These are phyloP conservation scores for Entomortierella parvispora DNA, from an alignment of 192 early-diverging fungal genomes.

Conservation along the genomic window DNA sequence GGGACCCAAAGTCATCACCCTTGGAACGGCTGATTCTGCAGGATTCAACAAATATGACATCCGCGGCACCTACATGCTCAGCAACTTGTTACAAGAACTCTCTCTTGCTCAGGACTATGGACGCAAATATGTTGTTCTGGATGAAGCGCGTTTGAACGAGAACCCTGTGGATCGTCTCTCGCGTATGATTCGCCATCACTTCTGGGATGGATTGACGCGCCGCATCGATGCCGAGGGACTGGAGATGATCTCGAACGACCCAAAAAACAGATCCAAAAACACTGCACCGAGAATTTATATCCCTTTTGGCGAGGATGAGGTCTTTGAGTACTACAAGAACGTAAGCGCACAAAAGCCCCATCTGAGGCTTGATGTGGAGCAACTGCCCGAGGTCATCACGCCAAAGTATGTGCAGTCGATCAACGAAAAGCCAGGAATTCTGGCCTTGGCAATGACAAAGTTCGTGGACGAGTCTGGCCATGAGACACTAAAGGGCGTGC, in stretches of 20 bases:
- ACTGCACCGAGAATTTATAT: conserved; percentile 89
- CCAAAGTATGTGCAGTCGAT: conserved; percentile 90
- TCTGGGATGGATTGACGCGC: conserved; percentile 94
- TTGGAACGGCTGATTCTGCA: conserved; percentile 84
- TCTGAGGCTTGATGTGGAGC: conserved; percentile 80
- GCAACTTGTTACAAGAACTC: conserved; percentile 93
- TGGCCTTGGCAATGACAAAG: conserved; percentile 76
- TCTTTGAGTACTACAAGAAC: conserved; percentile 80
- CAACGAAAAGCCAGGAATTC: conserved; percentile 87
- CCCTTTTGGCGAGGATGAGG: conserved; percentile 80
- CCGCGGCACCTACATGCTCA: conserved; percentile 92
- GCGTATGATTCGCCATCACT: conserved; percentile 88
- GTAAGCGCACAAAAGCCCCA: conserved; percentile 73
- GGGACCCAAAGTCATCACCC: conserved; percentile 86
- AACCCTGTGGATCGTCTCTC: conserved; percentile 90
- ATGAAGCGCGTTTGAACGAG: conserved; percentile 91
- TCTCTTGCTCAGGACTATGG: conserved; percentile 88
- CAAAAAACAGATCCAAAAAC: conserved; percentile 84
- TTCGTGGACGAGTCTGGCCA: conserved; percentile 59
- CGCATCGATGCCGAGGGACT: conserved; percentile 85
- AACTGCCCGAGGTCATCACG: conserved; percentile 85
- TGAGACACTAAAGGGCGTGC: conserved; percentile 70
- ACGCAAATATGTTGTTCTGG: conserved; percentile 84
- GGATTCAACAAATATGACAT: conserved; percentile 89
- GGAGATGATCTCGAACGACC: conserved; percentile 88